Conservation (phyloP, 129 eudicot species). For the Escallonia rubra region DNA sequence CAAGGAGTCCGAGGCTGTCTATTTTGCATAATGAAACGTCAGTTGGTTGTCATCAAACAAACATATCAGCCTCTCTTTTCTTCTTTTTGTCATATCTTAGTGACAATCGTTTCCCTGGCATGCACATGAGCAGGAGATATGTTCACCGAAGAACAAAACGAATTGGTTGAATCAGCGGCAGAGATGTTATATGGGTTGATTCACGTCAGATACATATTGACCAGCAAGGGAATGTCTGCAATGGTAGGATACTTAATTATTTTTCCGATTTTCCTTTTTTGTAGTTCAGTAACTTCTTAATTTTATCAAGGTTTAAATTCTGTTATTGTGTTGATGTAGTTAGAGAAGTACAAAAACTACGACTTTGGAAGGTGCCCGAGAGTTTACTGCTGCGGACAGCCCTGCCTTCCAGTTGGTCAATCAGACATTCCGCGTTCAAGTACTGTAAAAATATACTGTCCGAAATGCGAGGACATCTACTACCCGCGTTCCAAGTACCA, state of each 20-base stretch:
- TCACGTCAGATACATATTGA: conserved; percentile 79
- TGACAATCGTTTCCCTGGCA: not conserved
- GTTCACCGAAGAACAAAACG: conserved; percentile 94
- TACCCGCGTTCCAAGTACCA: conserved; percentile 95
- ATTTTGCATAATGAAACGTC: too few relatives aligned
- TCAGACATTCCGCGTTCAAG: conserved; percentile 91
- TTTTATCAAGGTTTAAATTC: too few relatives aligned
- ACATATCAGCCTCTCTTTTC: not conserved
- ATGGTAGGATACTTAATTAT: conserved; percentile 45
- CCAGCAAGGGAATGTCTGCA: conserved; percentile 82
- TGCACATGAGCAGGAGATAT: conserved; percentile 49
- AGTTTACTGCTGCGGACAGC: conserved; percentile 93
- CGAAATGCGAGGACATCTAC: conserved; percentile 92
- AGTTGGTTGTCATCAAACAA: not conserved
- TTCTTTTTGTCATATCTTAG: conserved; percentile 6
- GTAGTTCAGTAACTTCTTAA: too few relatives aligned
- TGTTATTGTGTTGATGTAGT: conserved; percentile 25
- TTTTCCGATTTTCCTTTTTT: too few relatives aligned
- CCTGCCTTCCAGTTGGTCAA: conserved; percentile 99
- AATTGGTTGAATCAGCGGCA: conserved; percentile 90
- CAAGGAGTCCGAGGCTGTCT: too few relatives aligned
- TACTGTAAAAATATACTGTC: conserved; percentile 92
- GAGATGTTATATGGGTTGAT: conserved; percentile 88
- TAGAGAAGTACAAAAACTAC: conserved; percentile 87
- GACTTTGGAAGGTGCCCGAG: conserved; percentile 98